Percentiles rank a stretch among this genome's conserved stretches.
phyloP scores from a whole-genome alignment of 1,284 basidiomycete species.

The Cryptococcus amylolentus region DNA sequence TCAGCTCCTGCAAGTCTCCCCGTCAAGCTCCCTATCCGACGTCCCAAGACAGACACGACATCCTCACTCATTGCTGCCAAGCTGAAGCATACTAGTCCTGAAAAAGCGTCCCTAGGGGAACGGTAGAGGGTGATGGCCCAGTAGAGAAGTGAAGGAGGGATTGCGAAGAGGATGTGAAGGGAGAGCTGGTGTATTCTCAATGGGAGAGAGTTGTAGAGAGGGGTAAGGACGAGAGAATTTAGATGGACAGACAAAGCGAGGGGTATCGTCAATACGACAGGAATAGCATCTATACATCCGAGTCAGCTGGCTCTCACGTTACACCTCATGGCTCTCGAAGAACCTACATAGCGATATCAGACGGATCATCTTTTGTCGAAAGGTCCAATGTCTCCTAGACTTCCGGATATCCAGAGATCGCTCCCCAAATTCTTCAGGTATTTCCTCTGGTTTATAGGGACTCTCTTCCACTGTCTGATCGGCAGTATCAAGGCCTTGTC shows the following conservation, averaged over 20 bases:
- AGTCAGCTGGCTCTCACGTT: background rate
- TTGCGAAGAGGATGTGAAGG: constrained; percentile 12
- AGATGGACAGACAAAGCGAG: constrained; percentile 24
- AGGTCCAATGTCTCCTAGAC: constrained; percentile 8
- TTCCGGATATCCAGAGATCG: background rate
- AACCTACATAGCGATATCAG: constrained; percentile 21
- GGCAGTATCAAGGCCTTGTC: too few relatives aligned
- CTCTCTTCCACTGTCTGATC: too few relatives aligned
- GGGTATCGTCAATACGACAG: constrained; percentile 18
- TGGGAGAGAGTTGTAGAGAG: constrained; percentile 31
- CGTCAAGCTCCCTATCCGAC: constrained; percentile 19
- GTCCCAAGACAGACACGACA: constrained; percentile 21
- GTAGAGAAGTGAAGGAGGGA: constrained; percentile 17
- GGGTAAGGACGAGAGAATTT: constrained; percentile 21
- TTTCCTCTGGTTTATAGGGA: background rate
- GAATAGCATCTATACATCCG: constrained; percentile 20
- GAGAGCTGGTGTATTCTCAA: constrained; percentile 17
- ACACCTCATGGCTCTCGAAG: background rate
- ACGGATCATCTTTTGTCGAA: constrained; percentile 18
- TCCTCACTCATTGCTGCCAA: constrained; percentile 27
- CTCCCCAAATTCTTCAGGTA: background rate
- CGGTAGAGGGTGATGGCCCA: constrained; percentile 13
- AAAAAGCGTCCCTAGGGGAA: constrained; percentile 11
- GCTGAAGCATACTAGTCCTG: constrained; percentile 23
- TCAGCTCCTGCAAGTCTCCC: constrained; percentile 20